Evolutionary conservation across 345 rosid genomes (phyloP), one percentile per base, ranked within the genome.

Genomic region (Rubroshorea leprosula): DNA sequence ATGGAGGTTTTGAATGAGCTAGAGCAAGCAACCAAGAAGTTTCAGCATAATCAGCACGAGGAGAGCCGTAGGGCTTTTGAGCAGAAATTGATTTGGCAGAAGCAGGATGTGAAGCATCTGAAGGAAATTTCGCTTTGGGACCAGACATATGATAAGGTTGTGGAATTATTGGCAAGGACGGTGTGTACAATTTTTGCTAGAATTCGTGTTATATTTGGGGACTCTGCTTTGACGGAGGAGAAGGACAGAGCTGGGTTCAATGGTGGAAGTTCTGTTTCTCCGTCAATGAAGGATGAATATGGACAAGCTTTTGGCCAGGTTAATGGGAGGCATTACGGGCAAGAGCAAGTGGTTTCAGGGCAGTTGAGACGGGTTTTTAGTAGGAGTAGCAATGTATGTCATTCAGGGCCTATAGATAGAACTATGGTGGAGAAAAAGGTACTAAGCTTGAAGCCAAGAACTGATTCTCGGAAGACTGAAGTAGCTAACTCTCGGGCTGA

Each of bases 1-100:
- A 65, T 89, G 87, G 96, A 89, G 85, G 97, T 84, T 17, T 66
- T 92, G 75, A 83, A 60, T 57, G 98, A 92, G 61, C 60, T 92
- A 58, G 98, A 92, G 52, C 93, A 77, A 57, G 86, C 86, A 0
- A 67, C 85, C 0, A 65, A 78, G 85, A 92, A 92, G 81, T 86
- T 89, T 55, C 93, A 79, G 64, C n/a, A n/a, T n/a, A 84, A 79
- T 54, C 92, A 81, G 72, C 88, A 84, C 60, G 90, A 89, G 70
- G 90, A 78, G 73, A 86, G 89, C 58, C 73, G 79, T 26, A 83
- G 84, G 13, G 93, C 93, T 11, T 86, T 81, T 18, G 87, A 89
- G 70, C 97, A 92, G 6, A 66, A 31, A 16, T 19, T 64, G 12
- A 73, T 66, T 57, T 54, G 8, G 14, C 79, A 71, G 41, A 58